A percentile compares a stretch with the other conserved stretches of the same genome.
Evolutionary conservation across 306 rosid species (phyloP).

Genomic region (Vachellia pachyceras): DNA sequence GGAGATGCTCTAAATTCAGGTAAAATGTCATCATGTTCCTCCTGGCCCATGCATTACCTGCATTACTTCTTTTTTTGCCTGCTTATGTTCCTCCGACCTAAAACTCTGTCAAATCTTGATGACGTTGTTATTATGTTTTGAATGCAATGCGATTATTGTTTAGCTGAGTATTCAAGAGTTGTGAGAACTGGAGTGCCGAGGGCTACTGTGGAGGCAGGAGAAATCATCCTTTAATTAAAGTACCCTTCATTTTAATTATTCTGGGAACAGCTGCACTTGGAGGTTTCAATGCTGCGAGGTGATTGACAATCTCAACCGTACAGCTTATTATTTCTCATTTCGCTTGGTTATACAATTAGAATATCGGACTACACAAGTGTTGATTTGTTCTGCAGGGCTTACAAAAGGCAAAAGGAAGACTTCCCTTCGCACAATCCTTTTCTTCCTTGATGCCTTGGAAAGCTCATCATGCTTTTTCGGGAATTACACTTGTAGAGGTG

Average conservation of each 20-base stretch:
- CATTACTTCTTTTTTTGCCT: conserved; percentile 1
- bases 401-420: conserved; percentile 66
- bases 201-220: conserved; percentile 61
- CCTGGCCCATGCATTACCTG: neutral
- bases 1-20: conserved; percentile 55
- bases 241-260: conserved; percentile 65
- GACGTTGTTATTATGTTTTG: neutral
- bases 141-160: conserved; percentile 28
- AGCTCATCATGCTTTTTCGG: neutral
- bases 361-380: neutral
- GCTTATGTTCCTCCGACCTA: neutral
- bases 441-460: conserved; percentile 61
- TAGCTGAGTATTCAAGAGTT: conserved; percentile 59
- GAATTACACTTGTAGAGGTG: neutral
- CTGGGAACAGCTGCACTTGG: conserved; percentile 74
- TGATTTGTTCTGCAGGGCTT: conserved; percentile 60
- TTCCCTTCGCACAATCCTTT: conserved; percentile 88
- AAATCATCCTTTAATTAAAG: conserved; percentile 57
- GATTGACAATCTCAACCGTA: conserved; percentile 16
- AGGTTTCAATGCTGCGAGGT: conserved; percentile 71
- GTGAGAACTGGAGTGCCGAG: conserved; percentile 76
- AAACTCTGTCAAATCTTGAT: no score
- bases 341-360: neutral
- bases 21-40: conserved; percentile 37
- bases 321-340: conserved; percentile 23